phyloP scores from a whole-genome alignment of 2,329 filamentous ascomycete species.

The Claviceps spartinae region DNA sequence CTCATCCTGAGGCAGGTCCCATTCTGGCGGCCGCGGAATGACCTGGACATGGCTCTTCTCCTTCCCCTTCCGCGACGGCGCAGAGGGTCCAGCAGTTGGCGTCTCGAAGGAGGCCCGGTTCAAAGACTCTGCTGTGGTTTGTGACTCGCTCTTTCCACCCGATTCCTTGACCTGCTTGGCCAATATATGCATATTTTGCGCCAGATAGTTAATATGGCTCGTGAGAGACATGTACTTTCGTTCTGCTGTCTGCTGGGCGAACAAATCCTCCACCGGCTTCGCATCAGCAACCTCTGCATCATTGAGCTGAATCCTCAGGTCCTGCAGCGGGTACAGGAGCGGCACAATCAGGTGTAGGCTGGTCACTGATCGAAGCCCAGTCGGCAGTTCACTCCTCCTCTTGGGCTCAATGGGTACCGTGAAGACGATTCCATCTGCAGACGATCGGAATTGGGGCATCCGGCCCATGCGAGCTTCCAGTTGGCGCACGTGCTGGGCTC shows the following conservation, averaged over 20 bases:
- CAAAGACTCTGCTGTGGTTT: conserved; percentile 6
- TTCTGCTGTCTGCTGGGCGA: conserved; percentile 42
- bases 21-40: conserved; percentile 67
- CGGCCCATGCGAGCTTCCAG: conserved; percentile 63
- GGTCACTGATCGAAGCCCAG: conserved; percentile 45
- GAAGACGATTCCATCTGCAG: conserved; percentile 55
- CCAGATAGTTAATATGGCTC: conserved; percentile 61
- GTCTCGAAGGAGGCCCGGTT: conserved; percentile 2
- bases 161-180: conserved; percentile 37
- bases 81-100: conserved; percentile 4
- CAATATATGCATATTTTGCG: conserved; percentile 55
- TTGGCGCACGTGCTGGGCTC: conserved; percentile 55
- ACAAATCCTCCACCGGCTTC: conserved; percentile 50
- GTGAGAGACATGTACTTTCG: conserved; percentile 51
- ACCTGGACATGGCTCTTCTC: conserved; percentile 54
- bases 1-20: conserved; percentile 36
- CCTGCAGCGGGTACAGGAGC: conserved; percentile 55
- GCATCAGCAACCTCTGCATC: conserved; percentile 47
- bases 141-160: conserved; percentile 6
- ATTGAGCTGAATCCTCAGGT: conserved; percentile 51
- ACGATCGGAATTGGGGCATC: conserved; percentile 52
- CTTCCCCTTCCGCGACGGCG: conserved; percentile 13
- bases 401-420: conserved; percentile 56
- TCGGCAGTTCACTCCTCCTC: conserved; percentile 45
- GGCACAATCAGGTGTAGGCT: conserved; percentile 58